A percentile compares a stretch with the other conserved stretches of the same genome.
Evolutionary conservation across 129 eudicot species (phyloP).

Genomic region (Arctium minus): DNA sequence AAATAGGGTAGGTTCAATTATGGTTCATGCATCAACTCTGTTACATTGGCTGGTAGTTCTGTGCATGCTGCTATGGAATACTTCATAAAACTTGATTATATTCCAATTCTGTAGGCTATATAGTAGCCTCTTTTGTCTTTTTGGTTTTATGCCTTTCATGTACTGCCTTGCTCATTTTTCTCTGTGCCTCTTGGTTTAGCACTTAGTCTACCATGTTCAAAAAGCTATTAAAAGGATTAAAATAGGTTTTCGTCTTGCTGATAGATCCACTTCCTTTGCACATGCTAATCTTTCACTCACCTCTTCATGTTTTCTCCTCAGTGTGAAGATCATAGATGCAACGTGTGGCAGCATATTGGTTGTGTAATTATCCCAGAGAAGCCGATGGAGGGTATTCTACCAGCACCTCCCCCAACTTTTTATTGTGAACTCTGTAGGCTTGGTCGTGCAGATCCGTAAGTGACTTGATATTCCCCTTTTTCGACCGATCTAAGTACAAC

Average conservation of each 20-base stretch:
- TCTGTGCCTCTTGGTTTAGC: background rate
- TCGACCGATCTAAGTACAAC: background rate
- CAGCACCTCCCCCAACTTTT: conserved; percentile 62
- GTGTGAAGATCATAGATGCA: conserved; percentile 90
- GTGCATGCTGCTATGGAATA: background rate
- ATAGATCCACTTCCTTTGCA: background rate
- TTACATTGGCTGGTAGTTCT: background rate
- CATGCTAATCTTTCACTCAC: background rate
- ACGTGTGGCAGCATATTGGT: conserved; percentile 76
- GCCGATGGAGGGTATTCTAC: conserved; percentile 65
- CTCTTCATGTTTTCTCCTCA: conserved; percentile 26
- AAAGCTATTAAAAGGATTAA: background rate
- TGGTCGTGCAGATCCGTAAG: conserved; percentile 97
- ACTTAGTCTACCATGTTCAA: background rate
- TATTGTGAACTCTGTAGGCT: conserved; percentile 93
- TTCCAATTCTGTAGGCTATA: background rate
- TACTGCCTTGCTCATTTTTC: background rate
- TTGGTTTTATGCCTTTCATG: background rate
- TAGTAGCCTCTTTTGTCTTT: background rate
- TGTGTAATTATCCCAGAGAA: conserved; percentile 89
- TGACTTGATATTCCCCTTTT: conserved; percentile 14
- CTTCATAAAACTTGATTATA: background rate
- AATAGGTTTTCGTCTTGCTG: background rate
- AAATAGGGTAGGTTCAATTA: too few species aligned
- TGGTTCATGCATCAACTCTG: too few species aligned